Percentiles rank a stretch among this genome's conserved stretches.
phyloP scores from a whole-genome alignment of 768 basidiomycete species.

The Boletus tomentosulus region DNA sequence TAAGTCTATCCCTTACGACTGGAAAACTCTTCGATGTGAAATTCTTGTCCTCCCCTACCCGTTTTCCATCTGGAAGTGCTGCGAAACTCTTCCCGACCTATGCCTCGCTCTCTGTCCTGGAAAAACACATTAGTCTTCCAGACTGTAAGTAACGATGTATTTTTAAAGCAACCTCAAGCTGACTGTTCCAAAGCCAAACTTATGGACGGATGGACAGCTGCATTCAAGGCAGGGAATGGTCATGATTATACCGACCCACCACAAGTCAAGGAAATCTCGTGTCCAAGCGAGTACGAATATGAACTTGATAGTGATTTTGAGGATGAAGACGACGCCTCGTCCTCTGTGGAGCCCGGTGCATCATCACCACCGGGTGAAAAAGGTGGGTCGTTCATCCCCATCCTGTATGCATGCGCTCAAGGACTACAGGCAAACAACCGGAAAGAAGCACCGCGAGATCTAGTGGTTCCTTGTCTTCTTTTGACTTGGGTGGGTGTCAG shows the following conservation, averaged over 20 bases:
- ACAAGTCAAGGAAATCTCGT: slow-evolving; percentile 1
- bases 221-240: background rate
- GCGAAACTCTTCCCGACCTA: slow-evolving; percentile 4
- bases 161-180: background rate
- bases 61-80: background rate
- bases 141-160: slow-evolving; percentile 4
- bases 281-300: slow-evolving; percentile 13
- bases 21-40: slow-evolving; percentile 18
- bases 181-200: slow-evolving; percentile 10
- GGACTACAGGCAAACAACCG: slow-evolving; percentile 3
- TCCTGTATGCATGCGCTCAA: background rate
- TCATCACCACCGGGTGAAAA: background rate
- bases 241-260: background rate
- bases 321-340: slow-evolving; percentile 11
- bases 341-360: background rate
- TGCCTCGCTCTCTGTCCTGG: slow-evolving; percentile 14
- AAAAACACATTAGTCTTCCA: slow-evolving; percentile 3
- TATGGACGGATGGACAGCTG: slow-evolving; percentile 5
- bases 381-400: background rate
- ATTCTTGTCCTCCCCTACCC: slow-evolving; percentile 11
- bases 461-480: slow-evolving; percentile 6
- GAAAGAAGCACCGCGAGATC: background rate
- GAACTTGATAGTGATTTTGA: slow-evolving; percentile 25
- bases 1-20: slow-evolving; percentile 13
- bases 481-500: slow-evolving; percentile 10